A percentile compares a stretch with the other conserved stretches of the same genome.
phyloP scores from a whole-genome alignment of 1,284 basidiomycete genomes.

The Irpex sp. region DNA sequence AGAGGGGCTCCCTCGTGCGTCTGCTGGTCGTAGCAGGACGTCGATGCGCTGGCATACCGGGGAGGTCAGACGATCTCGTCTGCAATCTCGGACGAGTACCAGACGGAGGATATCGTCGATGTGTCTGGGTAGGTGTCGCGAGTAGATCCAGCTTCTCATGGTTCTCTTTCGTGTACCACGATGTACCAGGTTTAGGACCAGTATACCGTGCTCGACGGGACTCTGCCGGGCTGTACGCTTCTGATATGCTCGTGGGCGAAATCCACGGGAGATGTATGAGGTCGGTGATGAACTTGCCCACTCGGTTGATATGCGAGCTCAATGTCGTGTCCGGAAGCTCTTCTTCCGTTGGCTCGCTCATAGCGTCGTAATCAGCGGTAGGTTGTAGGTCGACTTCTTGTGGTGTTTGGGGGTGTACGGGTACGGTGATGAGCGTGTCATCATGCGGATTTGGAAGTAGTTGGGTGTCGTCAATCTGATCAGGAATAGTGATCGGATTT shows the following conservation, averaged over 20 bases:
- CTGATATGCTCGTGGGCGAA: constrained; percentile 22
- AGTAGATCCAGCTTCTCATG: constrained; percentile 30
- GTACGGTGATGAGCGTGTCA: constrained; percentile 8
- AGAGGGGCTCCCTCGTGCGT: not conserved
- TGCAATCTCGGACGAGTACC: not conserved
- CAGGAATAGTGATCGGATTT: not conserved
- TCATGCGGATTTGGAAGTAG: constrained; percentile 14
- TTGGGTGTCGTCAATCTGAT: not conserved
- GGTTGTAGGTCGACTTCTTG: constrained; percentile 21
- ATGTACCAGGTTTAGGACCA: constrained; percentile 19
- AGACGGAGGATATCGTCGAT: not conserved
- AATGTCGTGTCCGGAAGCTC: constrained; percentile 24
- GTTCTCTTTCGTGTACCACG: constrained; percentile 28
- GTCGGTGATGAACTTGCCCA: constrained; percentile 27
- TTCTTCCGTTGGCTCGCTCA: constrained; percentile 21
- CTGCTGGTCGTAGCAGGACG: not conserved
- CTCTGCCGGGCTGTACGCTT: constrained; percentile 25
- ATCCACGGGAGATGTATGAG: constrained; percentile 32
- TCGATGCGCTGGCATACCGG: not conserved
- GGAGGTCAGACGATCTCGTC: not conserved
- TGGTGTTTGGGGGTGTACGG: constrained; percentile 15
- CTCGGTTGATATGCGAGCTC: constrained; percentile 25
- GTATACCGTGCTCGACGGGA: constrained; percentile 22
- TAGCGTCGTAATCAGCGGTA: constrained; percentile 30
- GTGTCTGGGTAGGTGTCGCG: constrained; percentile 10